Conservation (phyloP, 2,329 filamentous ascomycete genomes). For the Cercospora nicotianae region DNA sequence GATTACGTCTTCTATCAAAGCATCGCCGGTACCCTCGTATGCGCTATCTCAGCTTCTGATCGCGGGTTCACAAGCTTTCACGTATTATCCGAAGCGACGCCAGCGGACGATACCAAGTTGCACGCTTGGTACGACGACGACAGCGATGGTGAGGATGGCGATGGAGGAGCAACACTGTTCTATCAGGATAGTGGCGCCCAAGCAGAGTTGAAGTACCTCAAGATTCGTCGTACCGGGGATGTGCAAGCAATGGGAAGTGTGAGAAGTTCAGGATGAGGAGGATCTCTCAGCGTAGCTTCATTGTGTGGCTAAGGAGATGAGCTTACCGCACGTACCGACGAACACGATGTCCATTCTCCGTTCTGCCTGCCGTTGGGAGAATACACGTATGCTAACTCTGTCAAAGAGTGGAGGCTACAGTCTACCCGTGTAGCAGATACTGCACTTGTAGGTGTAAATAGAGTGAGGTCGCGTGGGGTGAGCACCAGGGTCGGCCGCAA, state of each 20-base stretch:
- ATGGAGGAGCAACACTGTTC: neutral
- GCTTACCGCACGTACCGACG: neutral
- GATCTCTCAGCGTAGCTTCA: neutral
- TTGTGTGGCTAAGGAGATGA: neutral
- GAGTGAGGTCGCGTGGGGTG: neutral
- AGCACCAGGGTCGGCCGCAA: neutral
- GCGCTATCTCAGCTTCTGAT: neutral
- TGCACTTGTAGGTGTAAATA: neutral
- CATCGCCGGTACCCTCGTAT: neutral
- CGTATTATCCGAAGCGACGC: neutral
- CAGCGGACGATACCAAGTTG: neutral
- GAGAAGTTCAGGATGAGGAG: neutral
- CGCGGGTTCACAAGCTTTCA: neutral
- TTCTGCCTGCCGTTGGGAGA: neutral
- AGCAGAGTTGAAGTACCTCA: neutral
- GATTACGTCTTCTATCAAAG: neutral
- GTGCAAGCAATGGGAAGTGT: neutral
- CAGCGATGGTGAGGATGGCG: neutral
- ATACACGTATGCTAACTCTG: neutral
- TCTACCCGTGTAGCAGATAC: neutral
- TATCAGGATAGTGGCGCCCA: neutral
- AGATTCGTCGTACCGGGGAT: neutral
- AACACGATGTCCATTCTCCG: neutral
- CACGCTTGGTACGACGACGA: neutral
- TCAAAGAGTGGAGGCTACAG: neutral